A percentile compares a stretch with the other conserved stretches of the same genome.
Evolutionary conservation across 2,329 filamentous ascomycete genomes (phyloP).

Genomic region (Zopfia rhizophila): DNA sequence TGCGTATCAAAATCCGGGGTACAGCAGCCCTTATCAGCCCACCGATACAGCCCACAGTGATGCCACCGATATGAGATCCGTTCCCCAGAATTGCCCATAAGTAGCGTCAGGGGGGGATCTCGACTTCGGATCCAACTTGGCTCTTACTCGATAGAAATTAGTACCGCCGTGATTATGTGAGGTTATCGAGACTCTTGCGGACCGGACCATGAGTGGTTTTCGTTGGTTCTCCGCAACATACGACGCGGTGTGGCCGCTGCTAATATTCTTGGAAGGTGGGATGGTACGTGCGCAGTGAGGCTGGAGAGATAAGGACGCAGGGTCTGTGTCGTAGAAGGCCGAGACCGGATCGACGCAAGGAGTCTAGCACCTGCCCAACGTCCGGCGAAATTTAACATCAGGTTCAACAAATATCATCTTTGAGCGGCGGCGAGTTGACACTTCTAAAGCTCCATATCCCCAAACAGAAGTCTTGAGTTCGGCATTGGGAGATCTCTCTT

Average conservation of each 20-base stretch:
- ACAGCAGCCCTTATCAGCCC: constrained; percentile 46
- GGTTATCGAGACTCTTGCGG: constrained; percentile 39
- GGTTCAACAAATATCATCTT: neutral
- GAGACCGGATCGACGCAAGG: constrained; percentile 40
- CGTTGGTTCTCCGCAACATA: constrained; percentile 23
- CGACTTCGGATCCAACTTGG: neutral
- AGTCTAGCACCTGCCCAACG: no score
- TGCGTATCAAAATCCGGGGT: constrained; percentile 43
- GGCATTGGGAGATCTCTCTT: no score
- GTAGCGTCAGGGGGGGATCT: constrained; percentile 26
- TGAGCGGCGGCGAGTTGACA: neutral
- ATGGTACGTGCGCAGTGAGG: constrained; percentile 13
- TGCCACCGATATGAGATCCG: constrained; percentile 22
- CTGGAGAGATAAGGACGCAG: constrained; percentile 28
- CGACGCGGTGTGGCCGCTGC: constrained; percentile 10
- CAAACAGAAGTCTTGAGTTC: neutral
- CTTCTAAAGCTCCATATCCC: constrained; percentile 1
- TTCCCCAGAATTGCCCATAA: constrained; percentile 25
- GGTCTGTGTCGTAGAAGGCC: constrained; percentile 9
- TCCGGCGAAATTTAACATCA: no score
- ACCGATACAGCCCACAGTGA: constrained; percentile 22
- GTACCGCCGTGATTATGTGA: constrained; percentile 33
- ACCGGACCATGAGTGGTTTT: constrained; percentile 26
- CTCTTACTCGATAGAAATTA: constrained; percentile 50
- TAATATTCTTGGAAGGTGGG: constrained; percentile 2